Conservation (phyloP, 2,329 filamentous ascomycete species). For the Penicillium sp. region DNA sequence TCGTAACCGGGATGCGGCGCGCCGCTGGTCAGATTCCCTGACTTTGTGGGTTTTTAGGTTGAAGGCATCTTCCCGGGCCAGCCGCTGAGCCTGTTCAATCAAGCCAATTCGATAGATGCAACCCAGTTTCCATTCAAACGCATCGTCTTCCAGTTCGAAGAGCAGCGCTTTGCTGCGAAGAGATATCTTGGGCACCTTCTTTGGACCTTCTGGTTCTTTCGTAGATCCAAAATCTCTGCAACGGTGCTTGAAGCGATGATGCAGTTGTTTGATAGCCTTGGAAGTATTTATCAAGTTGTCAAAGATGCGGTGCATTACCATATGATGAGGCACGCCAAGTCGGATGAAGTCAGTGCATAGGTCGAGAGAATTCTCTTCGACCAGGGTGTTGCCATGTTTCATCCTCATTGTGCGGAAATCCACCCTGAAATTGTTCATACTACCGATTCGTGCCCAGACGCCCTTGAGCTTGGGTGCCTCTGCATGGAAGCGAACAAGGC, state of each 20-base stretch:
- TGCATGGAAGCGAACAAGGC: conserved; percentile 78
- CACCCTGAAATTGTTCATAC: conserved; percentile 73
- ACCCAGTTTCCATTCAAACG: conserved; percentile 95
- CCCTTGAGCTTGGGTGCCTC: conserved; percentile 77
- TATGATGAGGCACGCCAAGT: conserved; percentile 82
- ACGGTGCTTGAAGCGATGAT: conserved; percentile 84
- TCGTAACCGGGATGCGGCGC: conserved; percentile 51
- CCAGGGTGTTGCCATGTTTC: conserved; percentile 59
- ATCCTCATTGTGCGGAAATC: conserved; percentile 74
- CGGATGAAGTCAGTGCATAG: conserved; percentile 80
- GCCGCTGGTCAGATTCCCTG: conserved; percentile 59
- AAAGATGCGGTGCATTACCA: conserved; percentile 84
- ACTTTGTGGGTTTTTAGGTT: conserved; percentile 81
- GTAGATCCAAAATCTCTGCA: conserved; percentile 83
- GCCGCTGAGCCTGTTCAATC: conserved; percentile 81
- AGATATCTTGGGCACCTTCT: conserved; percentile 79
- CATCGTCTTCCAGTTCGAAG: conserved; percentile 91
- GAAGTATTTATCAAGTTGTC: conserved; percentile 86
- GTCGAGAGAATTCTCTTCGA: conserved; percentile 79
- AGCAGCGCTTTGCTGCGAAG: conserved; percentile 75
- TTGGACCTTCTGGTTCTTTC: conserved; percentile 81
- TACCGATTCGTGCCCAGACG: conserved; percentile 83
- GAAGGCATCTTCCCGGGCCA: conserved; percentile 88
- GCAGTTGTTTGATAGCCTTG: conserved; percentile 86
- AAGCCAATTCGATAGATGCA: conserved; percentile 88